A percentile compares a stretch with the other conserved stretches of the same genome.
These are phyloP conservation scores for Toxicodendron radicans DNA, from an alignment of 345 rosid genomes.

Conservation along the genomic window DNA sequence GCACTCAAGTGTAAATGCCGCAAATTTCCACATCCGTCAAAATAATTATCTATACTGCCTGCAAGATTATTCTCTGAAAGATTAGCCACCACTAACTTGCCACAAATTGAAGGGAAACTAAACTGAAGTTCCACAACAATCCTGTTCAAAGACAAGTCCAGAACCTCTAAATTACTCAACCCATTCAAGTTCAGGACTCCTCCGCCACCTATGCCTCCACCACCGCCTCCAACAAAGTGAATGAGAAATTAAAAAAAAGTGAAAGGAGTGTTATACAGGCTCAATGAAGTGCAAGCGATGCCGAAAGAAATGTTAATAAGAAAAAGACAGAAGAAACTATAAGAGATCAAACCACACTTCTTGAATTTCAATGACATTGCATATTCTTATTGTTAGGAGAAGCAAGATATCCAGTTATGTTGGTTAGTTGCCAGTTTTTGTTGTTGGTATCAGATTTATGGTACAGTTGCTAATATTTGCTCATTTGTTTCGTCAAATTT, in stretches of 20 bases:
- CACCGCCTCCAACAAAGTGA: not conserved
- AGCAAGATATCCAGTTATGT: too few relatives aligned
- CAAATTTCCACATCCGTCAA: slow-evolving; percentile 56
- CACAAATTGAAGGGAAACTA: slow-evolving; percentile 56
- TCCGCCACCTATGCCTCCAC: too few relatives aligned
- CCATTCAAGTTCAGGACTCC: slow-evolving; percentile 52
- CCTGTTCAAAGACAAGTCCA: slow-evolving; percentile 69
- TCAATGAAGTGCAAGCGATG: not conserved
- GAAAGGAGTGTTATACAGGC: not conserved
- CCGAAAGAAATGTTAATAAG: too few relatives aligned
- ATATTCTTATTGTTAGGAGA: too few relatives aligned
- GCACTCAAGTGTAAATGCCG: slow-evolving; percentile 70
- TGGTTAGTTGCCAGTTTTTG: not conserved
- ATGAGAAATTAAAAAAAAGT: too few relatives aligned
- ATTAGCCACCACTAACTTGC: slow-evolving; percentile 59
- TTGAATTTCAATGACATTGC: too few relatives aligned
- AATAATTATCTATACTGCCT: slow-evolving; percentile 52
- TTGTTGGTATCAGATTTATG: not conserved
- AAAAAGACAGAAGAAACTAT: too few relatives aligned
- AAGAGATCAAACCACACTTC: too few relatives aligned
- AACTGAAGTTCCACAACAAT: slow-evolving; percentile 43
- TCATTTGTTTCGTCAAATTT: too few relatives aligned
- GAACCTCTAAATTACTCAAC: slow-evolving; percentile 48
- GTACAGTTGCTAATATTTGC: not conserved
- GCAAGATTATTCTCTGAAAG: slow-evolving; percentile 59